Base-by-base conservation (phyloP, 1,284 basidiomycete species). In the Kwoniella shivajii region DNA sequence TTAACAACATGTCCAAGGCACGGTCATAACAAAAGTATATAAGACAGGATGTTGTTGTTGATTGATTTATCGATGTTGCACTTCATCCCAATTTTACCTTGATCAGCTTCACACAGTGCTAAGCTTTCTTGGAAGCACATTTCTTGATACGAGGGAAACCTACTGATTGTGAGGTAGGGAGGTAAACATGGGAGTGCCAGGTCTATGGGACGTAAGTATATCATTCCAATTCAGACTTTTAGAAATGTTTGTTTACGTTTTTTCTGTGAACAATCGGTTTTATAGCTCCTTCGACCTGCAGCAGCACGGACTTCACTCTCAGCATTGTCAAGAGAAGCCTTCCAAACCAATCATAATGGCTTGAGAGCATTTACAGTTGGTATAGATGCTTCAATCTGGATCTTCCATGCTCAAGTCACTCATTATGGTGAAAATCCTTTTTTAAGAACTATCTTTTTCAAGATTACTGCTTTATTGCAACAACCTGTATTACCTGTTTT, bases 401-500 rank as follows among this genome's bases (percentile, higher is more conserved):
- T 81, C 34, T 81, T 80, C 50, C 81, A 82, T 54, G 77, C 79
- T 5, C 68, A 73, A 34, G 53, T 68, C 16, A 77, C 76, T 20
- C 66, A 69, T 6, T 62, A 69, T 4, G 80, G 81, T 2, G 69
- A 77, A 56, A 82, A 84, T 57, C 81, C 82, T 0, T 79, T 76
- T 53, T 65, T 84, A 18, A 72, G 80, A 2, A 79, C 74, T n/a
- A 71, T 84, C 39, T 83, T 83, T 66, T 82, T 78, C 69, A 80
- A 82, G 18, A 76, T 81, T 27, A 84, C 85, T 29, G 84, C 84
- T 11, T 83, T 98, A 2, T 84, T 91, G 67, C 83, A 83, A 50
- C 83, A 86, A 13, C 92, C 92, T 0, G 84, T 95, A 60, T 82
- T 92, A 20, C 90, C 91, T 0, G 80, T 98, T 2, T 96, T 98